Percentiles rank a stretch among this genome's conserved stretches.
phyloP scores from a whole-genome alignment of 768 basidiomycete species.

The Tubosaeta brunneosetosa region DNA sequence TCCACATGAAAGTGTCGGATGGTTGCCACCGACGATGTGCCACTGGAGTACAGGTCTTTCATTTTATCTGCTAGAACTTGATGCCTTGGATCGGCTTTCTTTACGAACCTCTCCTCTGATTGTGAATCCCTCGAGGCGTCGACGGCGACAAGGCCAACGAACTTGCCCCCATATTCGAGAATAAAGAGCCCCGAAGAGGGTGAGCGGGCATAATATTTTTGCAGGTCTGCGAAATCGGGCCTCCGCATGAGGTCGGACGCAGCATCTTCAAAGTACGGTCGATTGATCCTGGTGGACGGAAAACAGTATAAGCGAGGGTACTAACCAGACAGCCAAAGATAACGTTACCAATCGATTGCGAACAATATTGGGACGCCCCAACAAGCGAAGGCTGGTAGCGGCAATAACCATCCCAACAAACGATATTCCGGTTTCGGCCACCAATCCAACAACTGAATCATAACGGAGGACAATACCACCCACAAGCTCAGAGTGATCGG shows the following conservation, averaged over 20 bases:
- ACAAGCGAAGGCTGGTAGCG: constrained; percentile 64
- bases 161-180: constrained; percentile 51
- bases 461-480: constrained; percentile 52
- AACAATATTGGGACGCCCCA: constrained; percentile 62
- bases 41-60: constrained; percentile 21
- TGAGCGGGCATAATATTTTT: constrained; percentile 52
- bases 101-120: constrained; percentile 25
- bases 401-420: constrained; percentile 47
- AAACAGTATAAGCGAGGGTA: neutral
- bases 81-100: constrained; percentile 17
- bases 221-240: constrained; percentile 51
- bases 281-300: constrained; percentile 52
- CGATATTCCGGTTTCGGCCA: constrained; percentile 55
- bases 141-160: constrained; percentile 66
- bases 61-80: constrained; percentile 8
- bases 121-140: constrained; percentile 51
- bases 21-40: constrained; percentile 48
- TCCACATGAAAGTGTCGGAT: constrained; percentile 77
- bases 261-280: constrained; percentile 58
- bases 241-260: constrained; percentile 49
- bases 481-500: constrained; percentile 59
- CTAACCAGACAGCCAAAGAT: neutral
- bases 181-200: constrained; percentile 69
- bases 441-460: constrained; percentile 60
- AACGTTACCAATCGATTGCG: constrained; percentile 61